Percentiles rank a stretch among this genome's conserved stretches.
Conservation (phyloP, 1,284 basidiomycete genomes). For the Trichosporon faecale region DNA sequence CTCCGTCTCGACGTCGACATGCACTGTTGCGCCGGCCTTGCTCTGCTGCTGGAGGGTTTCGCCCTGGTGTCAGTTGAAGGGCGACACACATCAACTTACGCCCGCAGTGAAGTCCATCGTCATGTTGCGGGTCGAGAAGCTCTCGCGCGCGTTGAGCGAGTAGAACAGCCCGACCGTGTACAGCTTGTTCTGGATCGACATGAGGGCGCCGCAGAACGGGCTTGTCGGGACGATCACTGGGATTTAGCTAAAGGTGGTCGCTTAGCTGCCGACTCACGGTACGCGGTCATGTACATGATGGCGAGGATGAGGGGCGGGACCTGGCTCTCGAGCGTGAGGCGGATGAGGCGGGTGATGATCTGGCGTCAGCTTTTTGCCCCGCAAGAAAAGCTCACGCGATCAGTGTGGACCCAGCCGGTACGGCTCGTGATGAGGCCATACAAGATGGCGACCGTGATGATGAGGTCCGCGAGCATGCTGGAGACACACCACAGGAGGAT, state of each 20-base stretch:
- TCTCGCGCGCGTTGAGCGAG: slow-evolving; percentile 28
- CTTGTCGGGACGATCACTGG: slow-evolving; percentile 22
- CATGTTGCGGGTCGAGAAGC: neutral
- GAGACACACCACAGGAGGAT: slow-evolving; percentile 19
- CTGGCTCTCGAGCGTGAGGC: slow-evolving; percentile 36
- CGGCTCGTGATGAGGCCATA: slow-evolving; percentile 27
- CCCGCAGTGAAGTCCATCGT: slow-evolving; percentile 9
- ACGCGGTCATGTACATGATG: slow-evolving; percentile 28
- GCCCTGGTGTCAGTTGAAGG: neutral
- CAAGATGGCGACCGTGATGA: slow-evolving; percentile 31
- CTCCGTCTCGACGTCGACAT: slow-evolving; percentile 28
- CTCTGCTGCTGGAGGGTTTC: neutral
- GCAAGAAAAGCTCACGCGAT: slow-evolving; percentile 14
- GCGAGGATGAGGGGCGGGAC: slow-evolving; percentile 29
- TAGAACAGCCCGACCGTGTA: slow-evolving; percentile 34
- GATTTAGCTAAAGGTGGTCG: neutral
- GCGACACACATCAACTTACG: neutral
- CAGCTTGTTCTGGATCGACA: slow-evolving; percentile 32
- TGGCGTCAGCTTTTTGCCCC: slow-evolving; percentile 1
- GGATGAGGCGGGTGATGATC: slow-evolving; percentile 29
- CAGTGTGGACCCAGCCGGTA: slow-evolving; percentile 37
- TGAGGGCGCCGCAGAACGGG: slow-evolving; percentile 28
- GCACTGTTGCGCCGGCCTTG: slow-evolving; percentile 16
- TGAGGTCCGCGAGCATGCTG: slow-evolving; percentile 32
- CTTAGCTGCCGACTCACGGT: slow-evolving; percentile 19